Base-by-base conservation (phyloP, 2,329 filamentous ascomycete genomes). In the Phyllosticta ampelicida region DNA sequence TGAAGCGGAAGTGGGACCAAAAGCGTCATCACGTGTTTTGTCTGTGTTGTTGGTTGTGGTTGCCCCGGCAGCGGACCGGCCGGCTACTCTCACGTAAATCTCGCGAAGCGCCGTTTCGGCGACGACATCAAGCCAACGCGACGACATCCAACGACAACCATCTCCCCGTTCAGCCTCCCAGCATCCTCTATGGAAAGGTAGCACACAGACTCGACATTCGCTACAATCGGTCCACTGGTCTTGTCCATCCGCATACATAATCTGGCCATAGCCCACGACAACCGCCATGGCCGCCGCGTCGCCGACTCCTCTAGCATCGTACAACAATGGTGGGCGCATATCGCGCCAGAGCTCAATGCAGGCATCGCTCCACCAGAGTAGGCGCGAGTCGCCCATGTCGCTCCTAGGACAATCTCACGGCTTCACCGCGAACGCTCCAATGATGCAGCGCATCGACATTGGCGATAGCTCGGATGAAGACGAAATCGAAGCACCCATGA, bases 401-500 rank as follows among this genome's bases (percentile, higher is more conserved):
- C 69, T 72, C 20, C 68, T 77, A 61, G 68, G 71, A 36, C 72
- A 74, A 52, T 73, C 73, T 20, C 70, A 75, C 62, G 76, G 75
- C 62, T 77, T 77, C 63, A 69, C 71, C 20, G 70, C 75, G 26
- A 68, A 77, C 61, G 74, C 71, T 62, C 72, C 72, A 18, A 73
- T 74, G 70, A 71, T 77, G 66, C 75, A 77, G 64, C 74, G 73
- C 63, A 76, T 78, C 62, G 69, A 75, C 66, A 75, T 85, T 64
- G 86, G 89, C 65, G 91, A 96, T 69, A 96, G 89, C 77, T 96
- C 91, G 21, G 36, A 44, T 44, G 92, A 96, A 73, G 92, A 96
- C 67, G 92, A 96, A 73, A 89, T 88, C 16, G 86, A 89, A 64
- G 67, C 75, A 56, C 90, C 90, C 66, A 90, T 94, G 83, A 95